These are phyloP conservation scores for Apocynum venetum DNA, from an alignment of 257 asterid species.

Conservation along the genomic window DNA sequence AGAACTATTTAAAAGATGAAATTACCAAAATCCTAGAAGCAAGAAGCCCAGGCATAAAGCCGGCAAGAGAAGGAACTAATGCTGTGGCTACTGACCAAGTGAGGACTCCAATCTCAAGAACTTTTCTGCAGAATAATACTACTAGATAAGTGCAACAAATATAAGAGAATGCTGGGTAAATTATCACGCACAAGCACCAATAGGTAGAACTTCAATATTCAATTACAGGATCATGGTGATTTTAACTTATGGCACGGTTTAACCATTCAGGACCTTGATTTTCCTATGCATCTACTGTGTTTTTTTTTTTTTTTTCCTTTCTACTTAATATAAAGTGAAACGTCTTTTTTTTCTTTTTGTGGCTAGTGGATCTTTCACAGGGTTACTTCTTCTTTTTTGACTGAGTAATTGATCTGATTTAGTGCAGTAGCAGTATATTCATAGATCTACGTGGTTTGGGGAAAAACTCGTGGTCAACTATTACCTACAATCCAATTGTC, in stretches of 20 bases:
- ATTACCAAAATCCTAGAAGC: constrained; percentile 81
- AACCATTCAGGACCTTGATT: neutral
- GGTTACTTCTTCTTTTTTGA: neutral
- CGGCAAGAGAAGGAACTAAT: constrained; percentile 76
- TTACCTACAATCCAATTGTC: neutral
- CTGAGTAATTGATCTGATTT: neutral
- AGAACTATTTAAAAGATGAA: constrained; percentile 9
- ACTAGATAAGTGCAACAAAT: constrained; percentile 7
- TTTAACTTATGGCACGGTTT: neutral
- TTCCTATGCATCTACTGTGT: neutral
- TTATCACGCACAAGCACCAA: neutral
- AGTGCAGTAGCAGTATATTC: neutral
- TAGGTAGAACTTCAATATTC: neutral
- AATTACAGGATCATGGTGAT: neutral
- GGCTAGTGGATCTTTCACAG: neutral
- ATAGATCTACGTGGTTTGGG: neutral
- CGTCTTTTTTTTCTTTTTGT: neutral
- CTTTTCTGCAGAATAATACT: constrained; percentile 54
- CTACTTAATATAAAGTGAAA: neutral
- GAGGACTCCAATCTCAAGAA: constrained; percentile 82
- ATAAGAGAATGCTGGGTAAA: neutral
- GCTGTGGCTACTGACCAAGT: constrained; percentile 90
- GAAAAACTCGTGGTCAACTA: neutral
- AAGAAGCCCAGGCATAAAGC: constrained; percentile 89
- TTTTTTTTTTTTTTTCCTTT: neutral